Evolutionary conservation across 192 early-diverging fungal species (phyloP).

Genomic region (Chytriomyces confervae): DNA sequence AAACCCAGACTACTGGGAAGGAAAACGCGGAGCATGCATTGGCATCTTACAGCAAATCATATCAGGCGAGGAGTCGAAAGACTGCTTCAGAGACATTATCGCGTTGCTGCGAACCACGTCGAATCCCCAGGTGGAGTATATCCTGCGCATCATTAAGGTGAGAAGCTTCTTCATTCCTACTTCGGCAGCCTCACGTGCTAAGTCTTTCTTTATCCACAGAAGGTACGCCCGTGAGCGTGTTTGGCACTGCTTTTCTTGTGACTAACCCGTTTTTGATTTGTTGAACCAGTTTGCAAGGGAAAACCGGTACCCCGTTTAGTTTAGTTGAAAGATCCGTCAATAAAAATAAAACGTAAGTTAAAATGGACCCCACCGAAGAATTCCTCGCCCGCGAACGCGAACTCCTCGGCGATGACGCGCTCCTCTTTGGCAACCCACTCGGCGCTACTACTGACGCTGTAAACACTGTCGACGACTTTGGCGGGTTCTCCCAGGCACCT

Average conservation of each 20-base stretch:
- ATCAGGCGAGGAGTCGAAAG: constrained; percentile 57
- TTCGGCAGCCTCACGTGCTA: not conserved
- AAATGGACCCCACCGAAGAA: constrained; percentile 34
- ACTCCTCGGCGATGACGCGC: constrained; percentile 58
- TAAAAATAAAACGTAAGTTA: not conserved
- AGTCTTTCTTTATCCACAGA: not conserved
- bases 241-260: not conserved
- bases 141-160: constrained; percentile 62
- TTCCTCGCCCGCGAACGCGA: constrained; percentile 62
- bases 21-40: constrained; percentile 68
- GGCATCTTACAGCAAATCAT: constrained; percentile 62
- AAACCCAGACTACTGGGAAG: constrained; percentile 69
- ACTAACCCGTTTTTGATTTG: not conserved
- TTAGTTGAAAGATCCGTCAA: not conserved
- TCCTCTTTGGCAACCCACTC: constrained; percentile 54
- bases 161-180: not conserved
- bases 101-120: constrained; percentile 60
- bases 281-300: constrained; percentile 44
- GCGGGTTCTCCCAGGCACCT: not conserved
- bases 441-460: not conserved
- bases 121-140: constrained; percentile 69
- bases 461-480: not conserved
- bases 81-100: constrained; percentile 59
- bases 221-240: not conserved
- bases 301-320: constrained; percentile 36